Conservation (phyloP, 2,329 filamentous ascomycete species). For the Aureobasidium namibiae region DNA sequence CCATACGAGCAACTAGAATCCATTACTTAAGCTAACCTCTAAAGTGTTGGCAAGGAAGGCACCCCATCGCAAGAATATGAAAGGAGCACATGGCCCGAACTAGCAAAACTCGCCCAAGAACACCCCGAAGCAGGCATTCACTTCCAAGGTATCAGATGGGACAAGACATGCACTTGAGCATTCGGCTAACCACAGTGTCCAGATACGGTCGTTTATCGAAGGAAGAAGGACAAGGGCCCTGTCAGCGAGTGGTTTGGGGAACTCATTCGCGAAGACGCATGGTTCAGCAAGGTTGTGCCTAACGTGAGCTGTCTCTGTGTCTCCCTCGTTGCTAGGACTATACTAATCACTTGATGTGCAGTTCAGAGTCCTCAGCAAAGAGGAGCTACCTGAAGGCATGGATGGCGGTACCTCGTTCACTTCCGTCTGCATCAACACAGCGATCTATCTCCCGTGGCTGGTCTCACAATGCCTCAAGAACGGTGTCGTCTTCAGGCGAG, state of each 20-base stretch:
- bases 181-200: neutral
- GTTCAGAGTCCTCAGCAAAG: conserved; percentile 26
- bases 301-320: conserved; percentile 41
- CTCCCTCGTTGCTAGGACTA: neutral
- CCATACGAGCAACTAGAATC: neutral
- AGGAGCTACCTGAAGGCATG: conserved; percentile 50
- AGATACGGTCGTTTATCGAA: conserved; percentile 49
- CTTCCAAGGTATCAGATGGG: conserved; percentile 46
- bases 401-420: conserved; percentile 70
- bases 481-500: conserved; percentile 50
- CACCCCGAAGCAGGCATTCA: conserved; percentile 73
- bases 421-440: conserved; percentile 85
- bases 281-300: conserved; percentile 64
- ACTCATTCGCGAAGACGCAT: conserved; percentile 56
- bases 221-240: conserved; percentile 52
- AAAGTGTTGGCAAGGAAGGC: conserved; percentile 32
- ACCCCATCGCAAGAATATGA: conserved; percentile 34
- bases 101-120: conserved; percentile 41
- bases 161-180: neutral
- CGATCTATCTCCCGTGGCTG: conserved; percentile 81
- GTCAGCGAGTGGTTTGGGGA: conserved; percentile 56
- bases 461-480: conserved; percentile 68
- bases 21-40: conserved; percentile 6
- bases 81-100: conserved; percentile 36
- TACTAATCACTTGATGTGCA: conserved; percentile 11